Evolutionary conservation across 2,329 filamentous ascomycete genomes (phyloP).

Genomic region (Westerdykella aurantiaca): DNA sequence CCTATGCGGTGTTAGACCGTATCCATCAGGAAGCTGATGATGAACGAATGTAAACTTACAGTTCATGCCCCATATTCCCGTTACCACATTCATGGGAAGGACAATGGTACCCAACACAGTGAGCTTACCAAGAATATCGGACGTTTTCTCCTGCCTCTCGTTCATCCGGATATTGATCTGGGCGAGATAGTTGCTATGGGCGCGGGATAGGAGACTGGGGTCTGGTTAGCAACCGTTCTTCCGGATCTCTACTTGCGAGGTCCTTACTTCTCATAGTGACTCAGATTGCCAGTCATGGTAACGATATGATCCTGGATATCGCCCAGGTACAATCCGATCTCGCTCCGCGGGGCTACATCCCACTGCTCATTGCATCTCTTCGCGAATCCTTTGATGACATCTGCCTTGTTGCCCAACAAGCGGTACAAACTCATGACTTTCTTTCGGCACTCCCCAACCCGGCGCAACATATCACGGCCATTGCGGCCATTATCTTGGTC

Average conservation of each 20-base stretch:
- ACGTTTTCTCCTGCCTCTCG: slow-evolving; percentile 91
- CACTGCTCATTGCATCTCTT: slow-evolving; percentile 98
- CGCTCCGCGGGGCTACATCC: slow-evolving; percentile 89
- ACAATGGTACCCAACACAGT: slow-evolving; percentile 97
- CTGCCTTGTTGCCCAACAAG: slow-evolving; percentile 90
- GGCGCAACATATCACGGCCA: slow-evolving; percentile 77
- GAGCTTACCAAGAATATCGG: slow-evolving; percentile 88
- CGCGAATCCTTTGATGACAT: slow-evolving; percentile 98
- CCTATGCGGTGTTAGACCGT: slow-evolving; percentile 6
- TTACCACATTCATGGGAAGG: slow-evolving; percentile 97
- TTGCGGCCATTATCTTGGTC: slow-evolving; percentile 46
- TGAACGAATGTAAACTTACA: slow-evolving; percentile 43
- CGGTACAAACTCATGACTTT: slow-evolving; percentile 95
- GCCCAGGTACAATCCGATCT: slow-evolving; percentile 95
- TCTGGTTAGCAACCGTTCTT: neutral
- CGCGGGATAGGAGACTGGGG: slow-evolving; percentile 73
- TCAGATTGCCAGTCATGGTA: slow-evolving; percentile 95
- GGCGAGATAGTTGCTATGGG: slow-evolving; percentile 95
- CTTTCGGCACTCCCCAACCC: slow-evolving; percentile 90
- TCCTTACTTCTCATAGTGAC: slow-evolving; percentile 87
- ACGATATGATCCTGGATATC: slow-evolving; percentile 99
- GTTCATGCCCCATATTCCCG: slow-evolving; percentile 98
- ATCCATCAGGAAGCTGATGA: neutral
- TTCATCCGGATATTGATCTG: slow-evolving; percentile 99
- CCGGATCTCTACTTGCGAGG: neutral